A percentile compares a stretch with the other conserved stretches of the same genome.
Conservation (phyloP, 2,329 filamentous ascomycete genomes). For the Myriangium duriaei region DNA sequence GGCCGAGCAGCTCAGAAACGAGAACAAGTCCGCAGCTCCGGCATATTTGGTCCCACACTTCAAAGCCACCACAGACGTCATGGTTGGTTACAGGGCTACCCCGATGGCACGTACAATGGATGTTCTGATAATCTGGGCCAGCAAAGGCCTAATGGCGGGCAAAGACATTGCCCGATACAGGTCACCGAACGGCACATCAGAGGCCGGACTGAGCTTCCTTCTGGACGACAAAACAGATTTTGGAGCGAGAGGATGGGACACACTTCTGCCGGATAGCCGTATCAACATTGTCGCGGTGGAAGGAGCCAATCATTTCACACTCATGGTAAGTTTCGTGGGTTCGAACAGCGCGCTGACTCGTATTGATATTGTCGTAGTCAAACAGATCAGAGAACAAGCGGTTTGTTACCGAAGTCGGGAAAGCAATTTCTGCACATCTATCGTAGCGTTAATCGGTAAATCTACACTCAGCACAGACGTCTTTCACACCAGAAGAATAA, state of each 20-base stretch:
- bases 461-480: no score
- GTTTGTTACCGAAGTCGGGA: no score
- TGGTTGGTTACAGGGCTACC: conserved; percentile 32
- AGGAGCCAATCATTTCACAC: no score
- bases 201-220: conserved; percentile 37
- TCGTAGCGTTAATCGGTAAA: no score
- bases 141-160: conserved; percentile 33
- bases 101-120: conserved; percentile 28
- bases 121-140: conserved; percentile 36
- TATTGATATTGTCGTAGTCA: no score
- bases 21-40: conserved; percentile 20
- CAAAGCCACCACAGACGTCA: conserved; percentile 34
- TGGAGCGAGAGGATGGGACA: conserved; percentile 36
- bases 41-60: conserved; percentile 41
- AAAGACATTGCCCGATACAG: conserved; percentile 20
- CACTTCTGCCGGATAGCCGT: no score
- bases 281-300: no score
- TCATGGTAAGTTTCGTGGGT: no score
- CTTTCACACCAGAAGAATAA: no score
- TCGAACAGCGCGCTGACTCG: no score
- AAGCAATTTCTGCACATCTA: no score
- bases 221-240: conserved; percentile 36
- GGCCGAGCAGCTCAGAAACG: conserved; percentile 26
- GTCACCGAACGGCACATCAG: conserved; percentile 27
- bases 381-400: no score